Conservation (phyloP, 2,329 filamentous ascomycete species). For the Fusarium floridanum region DNA sequence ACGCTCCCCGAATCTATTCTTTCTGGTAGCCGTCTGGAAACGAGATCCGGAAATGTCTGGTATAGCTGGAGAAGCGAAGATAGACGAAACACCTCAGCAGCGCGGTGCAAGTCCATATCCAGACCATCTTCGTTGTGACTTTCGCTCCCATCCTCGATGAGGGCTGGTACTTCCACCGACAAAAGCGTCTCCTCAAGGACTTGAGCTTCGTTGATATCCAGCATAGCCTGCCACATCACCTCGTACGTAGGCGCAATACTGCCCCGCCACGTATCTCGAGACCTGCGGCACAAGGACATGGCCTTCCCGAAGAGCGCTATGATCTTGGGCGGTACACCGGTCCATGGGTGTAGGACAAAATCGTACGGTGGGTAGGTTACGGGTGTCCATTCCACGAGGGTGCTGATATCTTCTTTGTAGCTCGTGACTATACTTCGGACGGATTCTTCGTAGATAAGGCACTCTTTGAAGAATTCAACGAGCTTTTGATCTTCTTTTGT, state of each 20-base stretch:
- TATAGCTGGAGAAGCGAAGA: conserved; percentile 55
- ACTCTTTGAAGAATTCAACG: conserved; percentile 38
- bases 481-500: conserved; percentile 27
- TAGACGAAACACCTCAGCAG: conserved; percentile 55
- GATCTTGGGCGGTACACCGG: conserved; percentile 34
- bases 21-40: conserved; percentile 47
- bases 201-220: conserved; percentile 38
- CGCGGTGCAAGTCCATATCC: conserved; percentile 47
- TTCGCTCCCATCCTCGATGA: conserved; percentile 10
- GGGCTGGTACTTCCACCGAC: conserved; percentile 26
- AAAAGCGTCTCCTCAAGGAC: conserved; percentile 33
- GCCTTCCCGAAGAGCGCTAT: conserved; percentile 38
- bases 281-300: conserved; percentile 37
- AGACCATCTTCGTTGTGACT: not conserved
- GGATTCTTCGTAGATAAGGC: conserved; percentile 36
- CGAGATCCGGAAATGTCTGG: conserved; percentile 54
- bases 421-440: conserved; percentile 37
- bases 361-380: conserved; percentile 19
- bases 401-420: conserved; percentile 34
- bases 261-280: conserved; percentile 35
- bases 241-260: conserved; percentile 34
- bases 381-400: conserved; percentile 31
- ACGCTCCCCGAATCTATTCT: conserved; percentile 7
- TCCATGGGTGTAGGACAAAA: conserved; percentile 39
- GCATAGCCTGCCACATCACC: conserved; percentile 38